phyloP scores from a whole-genome alignment of 2,329 filamentous ascomycete genomes.

The Nemania bipapillata region DNA sequence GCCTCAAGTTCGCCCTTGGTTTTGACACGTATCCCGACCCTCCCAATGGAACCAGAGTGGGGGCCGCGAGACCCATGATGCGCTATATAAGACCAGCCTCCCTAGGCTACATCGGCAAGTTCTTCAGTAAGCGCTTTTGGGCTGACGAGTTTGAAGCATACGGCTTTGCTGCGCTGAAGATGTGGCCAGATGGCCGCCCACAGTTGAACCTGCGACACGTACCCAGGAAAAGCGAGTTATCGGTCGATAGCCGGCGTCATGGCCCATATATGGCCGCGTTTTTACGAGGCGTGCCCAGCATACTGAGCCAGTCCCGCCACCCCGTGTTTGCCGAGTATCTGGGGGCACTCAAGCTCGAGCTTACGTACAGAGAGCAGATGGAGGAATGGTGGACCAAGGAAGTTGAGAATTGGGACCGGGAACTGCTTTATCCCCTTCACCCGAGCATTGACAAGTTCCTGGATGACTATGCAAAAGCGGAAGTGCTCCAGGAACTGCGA shows the following conservation, averaged over 20 bases:
- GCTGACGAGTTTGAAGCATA: conserved; percentile 33
- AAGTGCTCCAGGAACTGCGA: neutral
- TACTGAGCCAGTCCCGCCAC: conserved; percentile 24
- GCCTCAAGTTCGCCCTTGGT: conserved; percentile 16
- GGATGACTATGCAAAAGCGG: neutral
- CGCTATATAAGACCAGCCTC: conserved; percentile 33
- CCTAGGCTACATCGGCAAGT: conserved; percentile 39
- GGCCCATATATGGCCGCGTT: conserved; percentile 25
- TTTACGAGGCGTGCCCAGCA: conserved; percentile 2
- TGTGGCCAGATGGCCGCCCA: conserved; percentile 12
- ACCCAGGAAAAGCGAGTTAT: fast-evolving
- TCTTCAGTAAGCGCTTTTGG: conserved; percentile 49
- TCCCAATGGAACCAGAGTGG: fast-evolving
- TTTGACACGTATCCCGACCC: conserved; percentile 26
- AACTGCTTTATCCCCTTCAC: conserved; percentile 4
- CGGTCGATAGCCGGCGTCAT: neutral
- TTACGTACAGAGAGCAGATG: neutral
- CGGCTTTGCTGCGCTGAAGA: conserved; percentile 39
- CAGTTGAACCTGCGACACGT: conserved; percentile 4
- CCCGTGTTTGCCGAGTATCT: conserved; percentile 33
- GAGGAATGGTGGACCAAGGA: conserved; percentile 19
- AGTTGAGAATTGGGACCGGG: neutral
- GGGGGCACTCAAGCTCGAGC: neutral
- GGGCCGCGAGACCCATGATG: conserved; percentile 11
- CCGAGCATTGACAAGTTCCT: neutral